Percentiles rank a stretch among this genome's conserved stretches.
Conservation (phyloP, 306 rosid species). For the Acmispon strigosus region DNA sequence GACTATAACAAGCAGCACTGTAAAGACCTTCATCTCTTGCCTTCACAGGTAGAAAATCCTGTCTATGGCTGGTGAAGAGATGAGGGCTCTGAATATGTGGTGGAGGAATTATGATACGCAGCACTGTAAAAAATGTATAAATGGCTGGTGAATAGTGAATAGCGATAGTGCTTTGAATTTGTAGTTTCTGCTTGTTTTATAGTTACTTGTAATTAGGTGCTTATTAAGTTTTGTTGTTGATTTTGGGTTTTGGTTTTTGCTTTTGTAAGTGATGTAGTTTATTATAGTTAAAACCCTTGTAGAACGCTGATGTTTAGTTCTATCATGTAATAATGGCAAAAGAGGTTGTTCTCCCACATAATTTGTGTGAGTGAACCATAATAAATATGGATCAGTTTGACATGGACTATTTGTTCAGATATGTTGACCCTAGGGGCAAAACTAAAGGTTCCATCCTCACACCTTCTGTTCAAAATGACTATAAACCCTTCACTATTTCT, state of each 20-base stretch:
- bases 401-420: not conserved
- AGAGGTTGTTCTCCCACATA: not conserved
- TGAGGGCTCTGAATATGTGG: constrained; percentile 14
- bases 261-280: not conserved
- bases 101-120: constrained; percentile 20
- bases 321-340: not conserved
- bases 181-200: constrained; percentile 26
- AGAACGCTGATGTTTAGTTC: constrained; percentile 5
- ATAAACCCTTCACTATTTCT: too few relatives aligned
- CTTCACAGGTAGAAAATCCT: constrained; percentile 83
- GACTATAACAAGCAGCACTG: constrained; percentile 83
- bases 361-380: not conserved
- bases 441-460: too few relatives aligned
- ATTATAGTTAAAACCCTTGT: not conserved
- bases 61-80: constrained; percentile 78
- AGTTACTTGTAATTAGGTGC: constrained; percentile 31
- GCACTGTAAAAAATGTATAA: constrained; percentile 55
- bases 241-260: constrained; percentile 9
- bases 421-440: too few relatives aligned
- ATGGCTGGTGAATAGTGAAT: constrained; percentile 42
- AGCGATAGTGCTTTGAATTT: constrained; percentile 1
- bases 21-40: constrained; percentile 73
- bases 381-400: constrained; percentile 4
- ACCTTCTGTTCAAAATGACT: too few relatives aligned
- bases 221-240: constrained; percentile 13